Evolutionary conservation across 768 basidiomycete genomes (phyloP), one percentile per base, ranked within the genome.

Genomic region (Boletus fagicola): DNA sequence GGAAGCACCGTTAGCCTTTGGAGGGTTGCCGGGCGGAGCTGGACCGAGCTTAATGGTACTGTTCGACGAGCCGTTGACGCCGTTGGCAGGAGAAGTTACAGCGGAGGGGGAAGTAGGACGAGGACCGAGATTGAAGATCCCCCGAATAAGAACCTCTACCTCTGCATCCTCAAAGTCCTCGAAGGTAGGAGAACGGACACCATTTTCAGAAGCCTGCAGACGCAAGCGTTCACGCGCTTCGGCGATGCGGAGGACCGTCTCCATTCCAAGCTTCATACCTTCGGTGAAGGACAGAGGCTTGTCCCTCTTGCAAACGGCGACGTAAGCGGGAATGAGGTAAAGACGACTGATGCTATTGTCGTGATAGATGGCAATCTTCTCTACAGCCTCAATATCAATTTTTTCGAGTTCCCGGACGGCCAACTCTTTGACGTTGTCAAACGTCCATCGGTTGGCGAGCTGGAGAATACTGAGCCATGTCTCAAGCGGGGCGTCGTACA

Each of bases 391-490:
- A 22, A 79, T 65, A 0, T 63, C 61, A 13, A 77, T 59, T 38
- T 69, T 72, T 55, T 78, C 72, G 4, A 81, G 68, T 49, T 78
- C 73, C 0, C 73, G 66, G 15, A 78, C 69, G 1, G 73, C 71
- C 42, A 80, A 56, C 20, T 67, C 62, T 31, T 77, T 75, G 56
- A 81, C 74, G 33, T 59, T 69, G 51, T 68, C 62, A 58, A 80
- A 80, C 0, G 70, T 66, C 78, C 77, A 81, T 35, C 68, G 67
- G 24, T 72, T 72, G 8, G 77, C 73, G 10, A 78, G 69, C 22
- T 54, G 55, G 24, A 81, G 65, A 28, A 81, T 76, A 10, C 68
- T 70, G 1, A 72, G 66, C 80, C 80, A 81, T 11, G 76, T 75
- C 0, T 76, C 69, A 1, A 71, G 63, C 0, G 76, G 65, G 2